Conservation (phyloP, 2,329 filamentous ascomycete species). For the Celoporthe dispersa region DNA sequence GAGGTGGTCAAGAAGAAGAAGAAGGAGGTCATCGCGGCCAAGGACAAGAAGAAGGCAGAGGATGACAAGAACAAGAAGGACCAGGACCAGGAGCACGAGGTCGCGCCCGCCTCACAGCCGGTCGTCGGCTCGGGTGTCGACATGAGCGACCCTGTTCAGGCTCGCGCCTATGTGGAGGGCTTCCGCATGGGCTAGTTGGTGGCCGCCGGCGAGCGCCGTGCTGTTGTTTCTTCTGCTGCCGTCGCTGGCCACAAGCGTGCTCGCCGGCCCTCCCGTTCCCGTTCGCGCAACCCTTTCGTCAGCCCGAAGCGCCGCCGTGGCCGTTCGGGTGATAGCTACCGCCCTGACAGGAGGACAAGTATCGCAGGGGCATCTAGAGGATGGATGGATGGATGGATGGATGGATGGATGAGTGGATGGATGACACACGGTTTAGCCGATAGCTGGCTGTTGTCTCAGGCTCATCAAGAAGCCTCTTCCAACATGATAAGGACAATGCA, state of each 20-base stretch:
- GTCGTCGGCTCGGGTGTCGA: conserved; percentile 12
- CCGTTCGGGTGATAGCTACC: background rate
- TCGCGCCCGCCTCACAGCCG: background rate
- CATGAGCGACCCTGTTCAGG: conserved; percentile 27
- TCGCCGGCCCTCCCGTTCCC: background rate
- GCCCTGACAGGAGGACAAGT: background rate
- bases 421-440: too few relatives aligned
- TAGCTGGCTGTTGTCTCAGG: background rate
- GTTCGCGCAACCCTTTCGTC: background rate
- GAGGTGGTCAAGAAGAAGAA: background rate
- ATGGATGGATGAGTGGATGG: background rate
- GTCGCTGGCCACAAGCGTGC: background rate
- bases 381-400: too few relatives aligned
- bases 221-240: background rate
- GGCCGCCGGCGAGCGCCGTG: background rate
- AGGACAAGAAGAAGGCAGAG: too few relatives aligned
- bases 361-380: too few relatives aligned
- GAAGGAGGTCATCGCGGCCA: too few relatives aligned
- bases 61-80: too few relatives aligned
- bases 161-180: conserved; percentile 34
- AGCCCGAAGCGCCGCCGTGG: background rate
- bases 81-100: background rate
- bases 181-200: conserved; percentile 29
- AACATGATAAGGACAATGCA: background rate
- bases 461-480: background rate